These are phyloP conservation scores for Tothia fuscella DNA, from an alignment of 2,329 filamentous ascomycete genomes.

Conservation along the genomic window DNA sequence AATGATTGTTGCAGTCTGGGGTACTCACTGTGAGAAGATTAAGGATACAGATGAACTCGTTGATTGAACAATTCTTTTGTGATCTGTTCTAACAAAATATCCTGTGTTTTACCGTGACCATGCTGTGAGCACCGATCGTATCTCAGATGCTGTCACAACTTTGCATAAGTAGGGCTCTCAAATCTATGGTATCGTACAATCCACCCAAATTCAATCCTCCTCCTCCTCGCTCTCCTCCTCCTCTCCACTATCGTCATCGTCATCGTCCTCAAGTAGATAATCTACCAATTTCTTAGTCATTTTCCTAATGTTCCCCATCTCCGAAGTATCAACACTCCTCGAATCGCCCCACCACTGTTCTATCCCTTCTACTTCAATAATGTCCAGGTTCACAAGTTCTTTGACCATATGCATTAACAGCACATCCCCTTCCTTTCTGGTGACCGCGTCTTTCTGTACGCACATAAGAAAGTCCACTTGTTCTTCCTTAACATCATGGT, in stretches of 20 bases:
- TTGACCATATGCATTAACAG: slow-evolving; percentile 71
- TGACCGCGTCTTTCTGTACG: slow-evolving; percentile 66
- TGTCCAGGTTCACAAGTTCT: slow-evolving; percentile 72
- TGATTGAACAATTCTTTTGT: too few species aligned
- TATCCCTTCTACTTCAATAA: slow-evolving; percentile 81
- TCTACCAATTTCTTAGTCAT: slow-evolving; percentile 72
- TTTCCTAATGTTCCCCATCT: slow-evolving; percentile 57
- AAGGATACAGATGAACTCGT: too few species aligned
- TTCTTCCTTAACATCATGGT: slow-evolving; percentile 38
- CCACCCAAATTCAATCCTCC: slow-evolving; percentile 1
- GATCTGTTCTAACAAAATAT: too few species aligned
- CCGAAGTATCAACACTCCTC: slow-evolving; percentile 53
- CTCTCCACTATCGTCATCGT: slow-evolving; percentile 41
- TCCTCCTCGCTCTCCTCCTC: slow-evolving; percentile 21
- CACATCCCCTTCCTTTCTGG: slow-evolving; percentile 49
- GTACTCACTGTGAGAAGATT: too few species aligned
- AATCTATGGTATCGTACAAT: not conserved
- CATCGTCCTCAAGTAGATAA: slow-evolving; percentile 55
- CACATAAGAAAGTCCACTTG: slow-evolving; percentile 78
- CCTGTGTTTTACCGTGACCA: too few species aligned
- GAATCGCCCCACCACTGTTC: slow-evolving; percentile 78
- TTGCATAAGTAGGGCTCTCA: too few species aligned
- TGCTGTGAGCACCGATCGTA: too few species aligned
- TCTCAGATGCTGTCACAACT: too few species aligned
- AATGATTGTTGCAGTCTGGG: too few species aligned